Evolutionary conservation across 306 rosid genomes (phyloP), one percentile per base, ranked within the genome.

Genomic region (Styphnolobium japonicum): DNA sequence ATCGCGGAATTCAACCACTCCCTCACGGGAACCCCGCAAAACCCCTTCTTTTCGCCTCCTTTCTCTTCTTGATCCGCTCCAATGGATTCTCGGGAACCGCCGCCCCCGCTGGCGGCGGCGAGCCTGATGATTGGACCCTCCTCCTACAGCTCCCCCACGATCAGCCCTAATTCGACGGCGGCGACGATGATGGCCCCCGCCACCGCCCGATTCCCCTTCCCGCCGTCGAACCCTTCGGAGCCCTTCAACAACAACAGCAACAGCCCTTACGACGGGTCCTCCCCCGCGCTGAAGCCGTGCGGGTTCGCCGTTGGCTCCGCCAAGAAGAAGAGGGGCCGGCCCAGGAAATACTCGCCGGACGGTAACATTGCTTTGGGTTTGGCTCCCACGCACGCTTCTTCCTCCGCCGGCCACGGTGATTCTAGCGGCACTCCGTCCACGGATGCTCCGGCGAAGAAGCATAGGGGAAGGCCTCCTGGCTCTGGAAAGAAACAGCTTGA

Each of bases 291-390:
- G 80, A 82, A 85, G 76, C 76, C 94, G 2, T 83, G 87, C 0
- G 87, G 82, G 9, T 86, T 90, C 21, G 83, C n/a, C 75, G 72
- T 83, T 27, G 92, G 88, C 43, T 67, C 89, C 4, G 85, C 77
- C 2, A 94, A 92, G 92, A 94, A 91, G 86, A 94, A 90, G 90
- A 85, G 98, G 3, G 98, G 98, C 16, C 85, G 98, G 37, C 98
- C 98, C 2, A 86, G 97, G 82, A 94, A 94, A 76, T 92, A 92
- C 86, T 87, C 97, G 7, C 92, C 97, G 0, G 98, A 94, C 51
- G 97, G 97, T 42, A 90, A 86, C 90, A 92, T 92, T 92, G 97
- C 97, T 11, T 81, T 91, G 70, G 95, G 89, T 21, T 73, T 92
- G 60, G 78, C 94, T 0, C 90, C 98, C 0, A 88, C 92, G 2